These are phyloP conservation scores for Mallotus nudiflorus DNA, from an alignment of 345 rosid genomes.

Conservation along the genomic window DNA sequence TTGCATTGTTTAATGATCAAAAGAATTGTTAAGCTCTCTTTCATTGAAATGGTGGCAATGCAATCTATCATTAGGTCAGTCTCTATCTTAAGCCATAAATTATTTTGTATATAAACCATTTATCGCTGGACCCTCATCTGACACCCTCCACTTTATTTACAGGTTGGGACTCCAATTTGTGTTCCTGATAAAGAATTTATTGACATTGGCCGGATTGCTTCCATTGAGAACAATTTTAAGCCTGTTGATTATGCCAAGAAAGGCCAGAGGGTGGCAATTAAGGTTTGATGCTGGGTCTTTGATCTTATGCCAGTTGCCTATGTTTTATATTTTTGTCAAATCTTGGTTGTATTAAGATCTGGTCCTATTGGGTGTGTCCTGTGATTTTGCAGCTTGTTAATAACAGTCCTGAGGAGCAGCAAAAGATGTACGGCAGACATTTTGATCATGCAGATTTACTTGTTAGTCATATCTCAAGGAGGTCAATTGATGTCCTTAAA, in stretches of 20 bases:
- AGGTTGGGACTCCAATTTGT: slow-evolving; percentile 95
- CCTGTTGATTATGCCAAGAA: slow-evolving; percentile 81
- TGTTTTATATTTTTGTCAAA: background rate
- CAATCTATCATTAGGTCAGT: background rate
- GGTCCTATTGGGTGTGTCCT: slow-evolving; percentile 1
- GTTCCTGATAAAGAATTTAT: slow-evolving; percentile 75
- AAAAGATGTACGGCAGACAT: slow-evolving; percentile 89
- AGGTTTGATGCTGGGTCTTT: slow-evolving; percentile 48
- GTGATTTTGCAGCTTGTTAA: slow-evolving; percentile 56
- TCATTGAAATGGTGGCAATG: background rate
- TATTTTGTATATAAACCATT: background rate
- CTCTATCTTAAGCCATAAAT: background rate
- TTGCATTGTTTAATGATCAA: background rate
- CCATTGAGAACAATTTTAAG: slow-evolving; percentile 74
- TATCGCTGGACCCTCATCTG: background rate
- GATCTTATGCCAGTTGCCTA: background rate
- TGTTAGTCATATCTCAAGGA: slow-evolving; percentile 84
- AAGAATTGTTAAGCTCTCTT: background rate
- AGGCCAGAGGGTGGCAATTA: slow-evolving; percentile 76
- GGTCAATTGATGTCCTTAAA: slow-evolving; percentile 81
- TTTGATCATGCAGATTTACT: slow-evolving; percentile 85
- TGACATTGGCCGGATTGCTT: slow-evolving; percentile 83
- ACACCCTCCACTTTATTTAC: slow-evolving; percentile 17
- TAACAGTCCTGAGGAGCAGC: slow-evolving; percentile 74
- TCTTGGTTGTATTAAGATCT: background rate